Evolutionary conservation across 2,329 filamentous ascomycete genomes (phyloP).

Genomic region (Taxawa tesnikishii): DNA sequence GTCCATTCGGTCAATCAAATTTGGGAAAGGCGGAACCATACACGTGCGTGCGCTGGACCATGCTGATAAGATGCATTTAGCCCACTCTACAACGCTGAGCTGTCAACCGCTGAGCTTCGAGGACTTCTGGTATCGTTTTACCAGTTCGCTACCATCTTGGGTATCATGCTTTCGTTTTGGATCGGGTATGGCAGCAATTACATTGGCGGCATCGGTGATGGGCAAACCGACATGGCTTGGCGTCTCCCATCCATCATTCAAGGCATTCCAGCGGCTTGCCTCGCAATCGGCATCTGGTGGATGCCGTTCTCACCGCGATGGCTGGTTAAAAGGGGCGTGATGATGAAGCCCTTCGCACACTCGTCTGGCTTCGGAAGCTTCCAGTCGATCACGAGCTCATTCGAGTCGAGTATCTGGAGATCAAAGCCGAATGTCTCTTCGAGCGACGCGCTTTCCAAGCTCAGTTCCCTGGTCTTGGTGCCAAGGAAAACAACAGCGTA

Average conservation of each 20-base stretch:
- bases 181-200: constrained; percentile 22
- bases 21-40: too few species aligned
- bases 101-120: constrained; percentile 48
- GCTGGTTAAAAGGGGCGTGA: constrained; percentile 13
- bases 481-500: constrained; percentile 42
- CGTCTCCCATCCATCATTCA: constrained; percentile 61
- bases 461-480: constrained; percentile 42
- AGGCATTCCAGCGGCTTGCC: constrained; percentile 43
- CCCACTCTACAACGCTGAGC: constrained; percentile 34
- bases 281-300: constrained; percentile 10
- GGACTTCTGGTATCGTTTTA: constrained; percentile 54
- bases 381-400: constrained; percentile 10
- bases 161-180: constrained; percentile 43
- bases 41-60: too few species aligned
- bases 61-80: too few species aligned
- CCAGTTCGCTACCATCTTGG: constrained; percentile 47
- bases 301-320: constrained; percentile 14
- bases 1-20: too few species aligned
- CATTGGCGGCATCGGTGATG: constrained; percentile 10
- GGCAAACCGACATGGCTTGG: neutral
- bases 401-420: constrained; percentile 15
- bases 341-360: constrained; percentile 12
- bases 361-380: constrained; percentile 12
- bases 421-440: constrained; percentile 14
- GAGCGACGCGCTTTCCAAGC: constrained; percentile 22